A percentile compares a stretch with the other conserved stretches of the same genome.
Evolutionary conservation across 1,284 basidiomycete genomes (phyloP).

Genomic region (Marasmius tenuissimus): DNA sequence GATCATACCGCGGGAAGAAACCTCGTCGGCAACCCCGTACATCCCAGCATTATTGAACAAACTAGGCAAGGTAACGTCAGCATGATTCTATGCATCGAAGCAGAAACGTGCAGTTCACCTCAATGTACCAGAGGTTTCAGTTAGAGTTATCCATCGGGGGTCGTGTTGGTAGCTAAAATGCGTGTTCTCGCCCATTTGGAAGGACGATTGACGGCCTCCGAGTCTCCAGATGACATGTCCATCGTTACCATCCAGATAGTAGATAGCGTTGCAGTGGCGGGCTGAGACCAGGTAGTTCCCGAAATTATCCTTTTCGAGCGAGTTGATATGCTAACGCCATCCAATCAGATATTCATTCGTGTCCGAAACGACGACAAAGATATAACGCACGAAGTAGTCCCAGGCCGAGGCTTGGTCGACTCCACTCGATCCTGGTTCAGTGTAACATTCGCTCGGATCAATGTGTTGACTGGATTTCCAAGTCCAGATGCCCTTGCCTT

Average conservation of each 20-base stretch:
- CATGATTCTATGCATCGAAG: neutral
- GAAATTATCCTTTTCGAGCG: slow-evolving; percentile 7
- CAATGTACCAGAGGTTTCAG: slow-evolving; percentile 8
- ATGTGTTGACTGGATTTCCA: slow-evolving; percentile 9
- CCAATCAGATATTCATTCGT: neutral
- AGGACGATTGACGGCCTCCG: slow-evolving; percentile 8
- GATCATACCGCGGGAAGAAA: neutral
- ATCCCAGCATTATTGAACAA: neutral
- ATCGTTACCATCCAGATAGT: slow-evolving; percentile 8
- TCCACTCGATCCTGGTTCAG: slow-evolving; percentile 1
- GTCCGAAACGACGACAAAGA: neutral
- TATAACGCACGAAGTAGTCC: slow-evolving; percentile 9
- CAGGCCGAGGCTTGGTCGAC: neutral
- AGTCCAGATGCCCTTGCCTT: slow-evolving; percentile 4
- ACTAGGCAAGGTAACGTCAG: neutral
- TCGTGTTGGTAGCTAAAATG: slow-evolving; percentile 12
- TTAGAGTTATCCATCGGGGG: slow-evolving; percentile 8
- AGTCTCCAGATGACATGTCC: slow-evolving; percentile 11
- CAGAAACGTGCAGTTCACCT: neutral
- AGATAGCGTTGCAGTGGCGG: slow-evolving; percentile 8
- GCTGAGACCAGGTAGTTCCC: slow-evolving; percentile 9
- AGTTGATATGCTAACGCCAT: slow-evolving; percentile 9
- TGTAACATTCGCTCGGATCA: slow-evolving; percentile 6
- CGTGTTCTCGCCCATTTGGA: slow-evolving; percentile 6
- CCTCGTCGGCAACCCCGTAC: neutral